Percentiles rank a stretch among this genome's conserved stretches.
These are phyloP conservation scores for Trametes coccinea DNA, from an alignment of 768 basidiomycete genomes.

Conservation along the genomic window DNA sequence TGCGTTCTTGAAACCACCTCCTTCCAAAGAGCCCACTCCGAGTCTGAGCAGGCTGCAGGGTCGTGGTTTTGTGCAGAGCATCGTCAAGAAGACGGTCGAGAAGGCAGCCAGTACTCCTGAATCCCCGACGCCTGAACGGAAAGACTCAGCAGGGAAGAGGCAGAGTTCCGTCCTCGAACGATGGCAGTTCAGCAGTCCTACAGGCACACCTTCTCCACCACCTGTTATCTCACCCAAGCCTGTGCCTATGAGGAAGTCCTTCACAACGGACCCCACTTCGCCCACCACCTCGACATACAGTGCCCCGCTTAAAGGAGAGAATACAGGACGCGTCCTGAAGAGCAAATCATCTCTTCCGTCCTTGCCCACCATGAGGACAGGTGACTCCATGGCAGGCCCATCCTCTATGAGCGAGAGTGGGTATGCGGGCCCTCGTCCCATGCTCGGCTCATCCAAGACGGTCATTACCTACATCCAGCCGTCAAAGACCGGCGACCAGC, in stretches of 20 bases:
- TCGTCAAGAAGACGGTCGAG: conserved; percentile 69
- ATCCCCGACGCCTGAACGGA: conserved; percentile 39
- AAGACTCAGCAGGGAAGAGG: conserved; percentile 27
- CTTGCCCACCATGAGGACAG: conserved; percentile 33
- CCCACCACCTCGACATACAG: conserved; percentile 22
- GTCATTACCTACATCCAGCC: conserved; percentile 65
- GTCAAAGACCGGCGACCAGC: conserved; percentile 47
- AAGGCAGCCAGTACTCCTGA: conserved; percentile 40
- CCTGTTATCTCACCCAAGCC: conserved; percentile 41
- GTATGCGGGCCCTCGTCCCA: conserved; percentile 25
- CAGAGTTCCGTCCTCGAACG: conserved; percentile 65
- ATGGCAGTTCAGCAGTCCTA: conserved; percentile 51
- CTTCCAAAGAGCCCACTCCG: conserved; percentile 73
- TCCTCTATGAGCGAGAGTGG: conserved; percentile 24
- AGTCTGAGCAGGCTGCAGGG: conserved; percentile 82
- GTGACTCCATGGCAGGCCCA: conserved; percentile 24
- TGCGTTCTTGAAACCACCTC: conserved; percentile 56
- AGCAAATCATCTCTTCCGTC: conserved; percentile 45
- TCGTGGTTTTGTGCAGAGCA: conserved; percentile 82
- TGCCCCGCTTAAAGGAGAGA: conserved; percentile 33
- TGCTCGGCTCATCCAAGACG: conserved; percentile 74
- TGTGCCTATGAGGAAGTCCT: conserved; percentile 41
- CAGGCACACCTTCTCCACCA: conserved; percentile 40
- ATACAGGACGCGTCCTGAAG: conserved; percentile 38
- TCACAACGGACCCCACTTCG: conserved; percentile 34